Percentiles rank a stretch among this genome's conserved stretches.
Evolutionary conservation across 768 basidiomycete genomes (phyloP).

Genomic region (Suillus bovinus): DNA sequence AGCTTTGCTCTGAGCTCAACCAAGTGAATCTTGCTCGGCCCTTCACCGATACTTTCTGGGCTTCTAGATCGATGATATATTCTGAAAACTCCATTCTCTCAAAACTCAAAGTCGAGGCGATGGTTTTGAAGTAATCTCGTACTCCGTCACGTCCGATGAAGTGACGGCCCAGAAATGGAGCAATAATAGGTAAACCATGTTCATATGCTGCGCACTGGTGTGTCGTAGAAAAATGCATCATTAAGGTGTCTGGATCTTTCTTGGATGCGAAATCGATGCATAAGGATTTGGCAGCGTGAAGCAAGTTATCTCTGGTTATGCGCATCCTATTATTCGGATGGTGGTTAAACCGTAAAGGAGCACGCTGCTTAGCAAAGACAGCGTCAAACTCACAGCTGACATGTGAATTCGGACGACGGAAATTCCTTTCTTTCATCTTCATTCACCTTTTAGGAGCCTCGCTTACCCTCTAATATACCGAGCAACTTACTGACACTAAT

Average conservation of each 20-base stretch:
- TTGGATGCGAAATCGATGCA: conserved; percentile 54
- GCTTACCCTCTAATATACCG: background rate
- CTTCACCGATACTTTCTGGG: conserved; percentile 52
- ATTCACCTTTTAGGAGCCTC: conserved; percentile 2
- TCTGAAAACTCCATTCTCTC: conserved; percentile 54
- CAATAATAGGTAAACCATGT: conserved; percentile 52
- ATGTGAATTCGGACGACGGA: background rate
- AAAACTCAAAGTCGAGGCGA: conserved; percentile 48
- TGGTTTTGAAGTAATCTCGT: conserved; percentile 48
- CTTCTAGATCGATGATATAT: conserved; percentile 53
- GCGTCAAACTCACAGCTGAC: background rate
- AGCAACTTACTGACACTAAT: conserved; percentile 6
- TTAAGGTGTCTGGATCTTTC: conserved; percentile 40
- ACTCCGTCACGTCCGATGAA: conserved; percentile 48
- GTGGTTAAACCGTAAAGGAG: background rate
- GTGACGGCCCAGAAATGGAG: conserved; percentile 58
- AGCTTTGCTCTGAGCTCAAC: conserved; percentile 50
- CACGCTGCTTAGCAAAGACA: background rate
- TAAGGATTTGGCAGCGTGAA: conserved; percentile 45
- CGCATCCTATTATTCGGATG: conserved; percentile 19
- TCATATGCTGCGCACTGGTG: conserved; percentile 48
- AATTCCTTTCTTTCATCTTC: conserved; percentile 4
- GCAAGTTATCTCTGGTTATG: conserved; percentile 36
- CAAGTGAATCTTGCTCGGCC: conserved; percentile 59
- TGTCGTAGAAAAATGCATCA: conserved; percentile 52